phyloP scores from a whole-genome alignment of 1,284 basidiomycete genomes.

The Lentinus polychrous region DNA sequence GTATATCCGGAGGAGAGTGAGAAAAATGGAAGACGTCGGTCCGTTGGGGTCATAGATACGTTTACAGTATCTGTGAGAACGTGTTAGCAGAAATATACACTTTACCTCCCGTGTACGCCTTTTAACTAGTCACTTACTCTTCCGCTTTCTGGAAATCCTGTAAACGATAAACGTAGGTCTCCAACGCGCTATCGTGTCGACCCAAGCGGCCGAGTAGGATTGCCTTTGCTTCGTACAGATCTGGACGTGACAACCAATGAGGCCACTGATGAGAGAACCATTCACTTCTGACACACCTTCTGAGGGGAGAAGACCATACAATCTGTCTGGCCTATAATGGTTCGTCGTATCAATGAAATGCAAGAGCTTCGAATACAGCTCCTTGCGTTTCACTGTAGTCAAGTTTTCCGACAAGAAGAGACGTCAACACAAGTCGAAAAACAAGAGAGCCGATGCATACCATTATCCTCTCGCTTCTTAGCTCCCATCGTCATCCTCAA shows the following conservation, averaged over 20 bases:
- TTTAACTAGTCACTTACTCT: constrained; percentile 45
- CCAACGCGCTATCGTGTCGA: constrained; percentile 87
- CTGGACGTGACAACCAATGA: constrained; percentile 23
- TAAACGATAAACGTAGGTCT: constrained; percentile 86
- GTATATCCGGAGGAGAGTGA: constrained; percentile 83
- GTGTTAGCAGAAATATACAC: no score
- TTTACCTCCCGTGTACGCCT: not conserved
- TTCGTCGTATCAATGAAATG: constrained; percentile 70
- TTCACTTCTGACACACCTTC: constrained; percentile 45
- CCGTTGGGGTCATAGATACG: constrained; percentile 62
- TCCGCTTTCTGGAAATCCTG: constrained; percentile 83
- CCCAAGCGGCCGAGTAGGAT: constrained; percentile 86
- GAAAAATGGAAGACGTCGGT: constrained; percentile 64
- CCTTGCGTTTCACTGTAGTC: constrained; percentile 33
- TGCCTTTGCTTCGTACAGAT: constrained; percentile 84
- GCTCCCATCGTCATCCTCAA: constrained; percentile 55
- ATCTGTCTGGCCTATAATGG: constrained; percentile 71
- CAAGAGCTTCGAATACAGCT: constrained; percentile 66
- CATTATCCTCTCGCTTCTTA: constrained; percentile 46
- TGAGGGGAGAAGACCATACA: constrained; percentile 71
- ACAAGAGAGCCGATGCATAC: constrained; percentile 27
- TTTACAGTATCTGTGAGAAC: constrained; percentile 71
- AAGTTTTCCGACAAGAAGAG: constrained; percentile 3
- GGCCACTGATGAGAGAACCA: not conserved
- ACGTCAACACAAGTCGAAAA: constrained; percentile 1